A percentile compares a stretch with the other conserved stretches of the same genome.
These are phyloP conservation scores for Scutellaria barbata DNA, from an alignment of 257 asterid species.

Conservation along the genomic window DNA sequence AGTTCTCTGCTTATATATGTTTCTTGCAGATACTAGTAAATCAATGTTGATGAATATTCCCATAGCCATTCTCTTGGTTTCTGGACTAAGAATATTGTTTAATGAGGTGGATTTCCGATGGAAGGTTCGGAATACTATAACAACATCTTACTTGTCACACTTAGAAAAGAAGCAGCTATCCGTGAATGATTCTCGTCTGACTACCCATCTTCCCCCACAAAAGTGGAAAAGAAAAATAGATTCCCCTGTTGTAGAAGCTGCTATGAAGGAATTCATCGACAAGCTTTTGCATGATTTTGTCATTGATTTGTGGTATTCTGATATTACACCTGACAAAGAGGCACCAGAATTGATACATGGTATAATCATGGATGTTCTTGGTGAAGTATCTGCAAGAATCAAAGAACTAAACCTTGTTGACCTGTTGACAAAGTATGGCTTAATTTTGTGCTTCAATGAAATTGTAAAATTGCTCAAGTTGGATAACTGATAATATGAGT, in stretches of 20 bases:
- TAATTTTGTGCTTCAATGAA: constrained; percentile 15
- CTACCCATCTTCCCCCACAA: constrained; percentile 58
- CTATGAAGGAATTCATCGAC: constrained; percentile 72
- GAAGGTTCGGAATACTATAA: constrained; percentile 65
- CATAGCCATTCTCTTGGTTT: constrained; percentile 76
- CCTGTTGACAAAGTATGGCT: constrained; percentile 77
- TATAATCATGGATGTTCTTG: constrained; percentile 86
- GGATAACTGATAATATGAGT: constrained; percentile 21
- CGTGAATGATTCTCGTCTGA: constrained; percentile 85
- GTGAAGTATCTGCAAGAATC: constrained; percentile 80
- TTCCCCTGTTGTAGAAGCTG: constrained; percentile 87
- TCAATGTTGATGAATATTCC: constrained; percentile 96
- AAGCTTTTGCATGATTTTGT: constrained; percentile 91
- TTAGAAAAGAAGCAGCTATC: constrained; percentile 92
- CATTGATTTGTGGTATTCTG: constrained; percentile 88
- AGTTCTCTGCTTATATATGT: constrained; percentile 34
- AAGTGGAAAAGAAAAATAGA: constrained; percentile 93
- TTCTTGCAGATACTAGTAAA: constrained; percentile 87
- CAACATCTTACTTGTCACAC: constrained; percentile 70
- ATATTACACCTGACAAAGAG: constrained; percentile 89
- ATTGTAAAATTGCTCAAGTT: constrained; percentile 24
- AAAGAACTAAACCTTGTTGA: constrained; percentile 92
- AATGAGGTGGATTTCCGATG: constrained; percentile 83
- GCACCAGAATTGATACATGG: constrained; percentile 77
- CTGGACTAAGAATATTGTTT: constrained; percentile 68